These are phyloP conservation scores for Saccharomycopsis fodiens DNA, from an alignment of 805 yeast genomes.

Conservation along the genomic window DNA sequence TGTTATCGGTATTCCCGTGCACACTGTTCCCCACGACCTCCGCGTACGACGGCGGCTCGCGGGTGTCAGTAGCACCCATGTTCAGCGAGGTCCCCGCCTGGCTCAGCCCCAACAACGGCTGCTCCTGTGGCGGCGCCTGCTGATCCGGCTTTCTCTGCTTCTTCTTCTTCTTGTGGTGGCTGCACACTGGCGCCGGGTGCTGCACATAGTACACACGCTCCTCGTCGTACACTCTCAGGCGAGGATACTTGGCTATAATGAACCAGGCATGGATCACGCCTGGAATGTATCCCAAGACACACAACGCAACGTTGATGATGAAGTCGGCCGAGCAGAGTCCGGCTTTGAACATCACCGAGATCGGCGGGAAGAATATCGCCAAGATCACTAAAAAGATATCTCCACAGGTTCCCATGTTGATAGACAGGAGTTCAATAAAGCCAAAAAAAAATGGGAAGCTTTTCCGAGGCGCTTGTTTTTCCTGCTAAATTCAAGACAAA, in stretches of 20 bases:
- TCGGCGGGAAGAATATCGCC: slow-evolving; percentile 69
- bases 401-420: slow-evolving; percentile 25
- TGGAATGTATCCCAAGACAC: slow-evolving; percentile 66
- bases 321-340: slow-evolving; percentile 68
- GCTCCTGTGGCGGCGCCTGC: slow-evolving; percentile 3
- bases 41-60: slow-evolving; percentile 13
- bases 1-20: slow-evolving; percentile 11
- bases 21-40: slow-evolving; percentile 5
- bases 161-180: neutral
- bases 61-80: neutral
- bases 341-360: slow-evolving; percentile 67
- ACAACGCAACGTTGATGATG: slow-evolving; percentile 61
- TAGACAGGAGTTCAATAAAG: no score
- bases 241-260: slow-evolving; percentile 67
- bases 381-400: slow-evolving; percentile 64
- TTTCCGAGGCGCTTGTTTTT: no score
- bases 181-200: neutral
- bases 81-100: neutral
- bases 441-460: no score
- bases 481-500: no score
- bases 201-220: slow-evolving; percentile 15
- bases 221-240: slow-evolving; percentile 24
- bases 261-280: slow-evolving; percentile 75
- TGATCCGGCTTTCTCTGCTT: neutral
- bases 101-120: neutral